Percentiles rank a stretch among this genome's conserved stretches.
Evolutionary conservation across 768 basidiomycete species (phyloP).

Genomic region (Suillus clintonianus): DNA sequence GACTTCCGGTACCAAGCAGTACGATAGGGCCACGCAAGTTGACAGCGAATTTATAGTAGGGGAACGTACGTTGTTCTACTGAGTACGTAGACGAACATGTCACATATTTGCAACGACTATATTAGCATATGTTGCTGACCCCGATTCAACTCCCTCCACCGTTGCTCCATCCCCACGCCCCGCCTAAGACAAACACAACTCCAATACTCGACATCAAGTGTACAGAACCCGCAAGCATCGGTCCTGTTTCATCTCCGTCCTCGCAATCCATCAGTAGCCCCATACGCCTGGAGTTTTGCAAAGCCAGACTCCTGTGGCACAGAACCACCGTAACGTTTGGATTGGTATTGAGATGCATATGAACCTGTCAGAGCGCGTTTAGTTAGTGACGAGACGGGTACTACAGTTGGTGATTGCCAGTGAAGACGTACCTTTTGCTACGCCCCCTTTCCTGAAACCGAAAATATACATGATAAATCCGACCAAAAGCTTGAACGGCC

Average conservation of each 20-base stretch:
- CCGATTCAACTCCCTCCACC: neutral
- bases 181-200: neutral
- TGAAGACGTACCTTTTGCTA: neutral
- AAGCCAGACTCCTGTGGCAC: constrained; percentile 4
- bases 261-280: neutral
- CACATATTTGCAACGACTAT: neutral
- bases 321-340: constrained; percentile 6
- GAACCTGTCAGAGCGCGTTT: neutral
- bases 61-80: neutral
- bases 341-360: constrained; percentile 6
- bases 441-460: neutral
- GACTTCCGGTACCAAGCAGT: neutral
- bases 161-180: neutral
- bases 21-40: neutral
- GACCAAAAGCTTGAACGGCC: neutral
- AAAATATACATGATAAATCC: neutral
- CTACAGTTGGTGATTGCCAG: neutral
- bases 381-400: neutral
- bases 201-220: neutral
- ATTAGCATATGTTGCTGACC: neutral
- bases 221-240: neutral
- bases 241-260: neutral
- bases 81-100: neutral
- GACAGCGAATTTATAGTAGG: neutral
- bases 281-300: constrained; percentile 6